A percentile compares a stretch with the other conserved stretches of the same genome.
These are phyloP conservation scores for Wickerhamomyces sp. DNA, from an alignment of 1,139 yeast genomes.

Conservation along the genomic window DNA sequence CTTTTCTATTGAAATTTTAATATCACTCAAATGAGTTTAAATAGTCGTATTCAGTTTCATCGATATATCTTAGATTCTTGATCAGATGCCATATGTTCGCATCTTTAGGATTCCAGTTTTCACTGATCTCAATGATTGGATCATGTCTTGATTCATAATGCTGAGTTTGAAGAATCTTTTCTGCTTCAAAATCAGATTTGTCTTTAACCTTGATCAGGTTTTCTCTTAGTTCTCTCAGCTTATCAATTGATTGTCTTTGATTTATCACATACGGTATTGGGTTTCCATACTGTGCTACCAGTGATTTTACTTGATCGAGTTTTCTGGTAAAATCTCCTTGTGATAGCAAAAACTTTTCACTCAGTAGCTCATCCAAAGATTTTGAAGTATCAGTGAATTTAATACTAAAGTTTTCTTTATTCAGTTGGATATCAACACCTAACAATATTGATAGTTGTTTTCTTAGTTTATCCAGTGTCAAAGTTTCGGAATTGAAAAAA, in stretches of 20 bases:
- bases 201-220: constrained; percentile 5
- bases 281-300: constrained; percentile 9
- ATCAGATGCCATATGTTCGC: constrained; percentile 17
- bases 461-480: constrained; percentile 6
- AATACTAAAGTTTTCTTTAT: constrained; percentile 6
- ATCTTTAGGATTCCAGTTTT: constrained; percentile 14
- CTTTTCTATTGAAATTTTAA: background rate
- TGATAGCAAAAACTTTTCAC: constrained; percentile 6
- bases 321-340: constrained; percentile 16
- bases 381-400: constrained; percentile 11
- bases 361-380: constrained; percentile 7
- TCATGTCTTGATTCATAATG: constrained; percentile 18
- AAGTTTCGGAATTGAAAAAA: constrained; percentile 14
- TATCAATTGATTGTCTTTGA: constrained; percentile 13
- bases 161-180: constrained; percentile 9
- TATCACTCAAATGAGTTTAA: background rate
- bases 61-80: constrained; percentile 10
- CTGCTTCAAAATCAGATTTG: constrained; percentile 6
- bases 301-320: constrained; percentile 8
- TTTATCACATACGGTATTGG: constrained; percentile 14
- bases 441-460: constrained; percentile 10
- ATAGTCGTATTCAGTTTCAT: constrained; percentile 5
- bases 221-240: constrained; percentile 10
- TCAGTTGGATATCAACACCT: constrained; percentile 13
- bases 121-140: constrained; percentile 20